phyloP scores from a whole-genome alignment of 257 asterid genomes.

The Marsdenia floribunda region DNA sequence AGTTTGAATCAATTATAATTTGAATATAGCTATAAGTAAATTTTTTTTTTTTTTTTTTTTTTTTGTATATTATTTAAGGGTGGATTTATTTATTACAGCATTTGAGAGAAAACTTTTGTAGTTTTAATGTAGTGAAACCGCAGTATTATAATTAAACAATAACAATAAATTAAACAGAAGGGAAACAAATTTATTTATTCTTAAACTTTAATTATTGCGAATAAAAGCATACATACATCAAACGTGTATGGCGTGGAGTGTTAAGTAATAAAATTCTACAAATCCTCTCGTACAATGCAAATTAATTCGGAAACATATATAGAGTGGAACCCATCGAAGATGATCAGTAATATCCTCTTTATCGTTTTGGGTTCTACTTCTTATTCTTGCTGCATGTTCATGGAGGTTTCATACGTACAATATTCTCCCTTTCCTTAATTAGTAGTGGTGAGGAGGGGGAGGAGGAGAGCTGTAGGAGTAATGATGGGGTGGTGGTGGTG shows the following conservation, averaged over 20 bases:
- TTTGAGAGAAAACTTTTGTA: background rate
- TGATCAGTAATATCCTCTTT: background rate
- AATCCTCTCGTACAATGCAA: no score
- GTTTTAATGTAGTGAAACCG: background rate
- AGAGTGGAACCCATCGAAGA: background rate
- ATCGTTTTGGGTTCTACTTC: background rate
- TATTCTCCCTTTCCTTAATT: background rate
- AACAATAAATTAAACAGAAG: background rate
- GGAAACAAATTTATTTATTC: background rate
- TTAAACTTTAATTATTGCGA: background rate
- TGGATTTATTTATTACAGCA: background rate
- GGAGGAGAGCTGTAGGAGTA: background rate
- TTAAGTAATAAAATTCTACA: background rate
- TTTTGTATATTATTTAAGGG: background rate
- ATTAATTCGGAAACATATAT: background rate
- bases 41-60: no score
- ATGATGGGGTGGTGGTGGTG: background rate
- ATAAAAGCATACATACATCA: background rate
- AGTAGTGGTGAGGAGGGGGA: slow-evolving; percentile 4
- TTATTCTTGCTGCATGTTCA: background rate
- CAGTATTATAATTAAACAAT: background rate
- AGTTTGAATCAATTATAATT: no score
- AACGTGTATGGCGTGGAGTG: background rate
- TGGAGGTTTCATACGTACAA: background rate
- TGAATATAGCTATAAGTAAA: background rate